Evolutionary conservation across 441 rosid genomes (phyloP), one percentile per base, ranked within the genome.

Genomic region (Euphorbia corollata): DNA sequence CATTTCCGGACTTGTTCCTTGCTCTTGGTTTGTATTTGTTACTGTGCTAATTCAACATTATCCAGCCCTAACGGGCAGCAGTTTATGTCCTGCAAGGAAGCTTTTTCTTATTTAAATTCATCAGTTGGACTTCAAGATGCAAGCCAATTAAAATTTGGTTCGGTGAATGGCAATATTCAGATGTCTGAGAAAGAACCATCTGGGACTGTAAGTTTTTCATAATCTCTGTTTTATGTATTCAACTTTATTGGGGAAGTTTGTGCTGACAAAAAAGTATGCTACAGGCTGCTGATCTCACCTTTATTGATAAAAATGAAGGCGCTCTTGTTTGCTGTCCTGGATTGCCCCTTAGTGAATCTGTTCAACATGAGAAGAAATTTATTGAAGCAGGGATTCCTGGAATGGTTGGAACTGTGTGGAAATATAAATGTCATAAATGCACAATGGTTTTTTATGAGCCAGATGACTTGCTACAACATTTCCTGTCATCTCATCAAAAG

Each of bases 11-110:
- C 30, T 53, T 55, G 36, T 24, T 11, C 10, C 0, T 27, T 59
- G 36, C 61, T 11, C 18, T 55, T 36, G 61, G 50, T 53, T 54
- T 64, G 20, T 63, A 59, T 62, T 10, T 67, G 55, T 72, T 64
- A 45, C 24, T 50, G 19, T 72, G 56, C 61, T 65, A 43, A 61
- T 69, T 70, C 36, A 54, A 54, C 24, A 73, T 64, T 68, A 63
- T 78, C 55, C 87, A 88, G 92, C 75, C 95, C 92, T 13, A 82
- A 77, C 63, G 96, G 92, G 59, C 80, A 79, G 72, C 91, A 85
- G 67, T 87, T 89, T 81, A 38, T 81, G 57, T 82, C 91, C 55
- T 85, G 86, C 84, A 81, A 80, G 80, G 92, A 89, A 68, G 87
- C 82, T 54, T 71, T 85, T 18, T 77, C 78, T 22, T 84, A 81